Conservation (phyloP, 2,329 filamentous ascomycete genomes). For the Pseudogymnoascus sp. region DNA sequence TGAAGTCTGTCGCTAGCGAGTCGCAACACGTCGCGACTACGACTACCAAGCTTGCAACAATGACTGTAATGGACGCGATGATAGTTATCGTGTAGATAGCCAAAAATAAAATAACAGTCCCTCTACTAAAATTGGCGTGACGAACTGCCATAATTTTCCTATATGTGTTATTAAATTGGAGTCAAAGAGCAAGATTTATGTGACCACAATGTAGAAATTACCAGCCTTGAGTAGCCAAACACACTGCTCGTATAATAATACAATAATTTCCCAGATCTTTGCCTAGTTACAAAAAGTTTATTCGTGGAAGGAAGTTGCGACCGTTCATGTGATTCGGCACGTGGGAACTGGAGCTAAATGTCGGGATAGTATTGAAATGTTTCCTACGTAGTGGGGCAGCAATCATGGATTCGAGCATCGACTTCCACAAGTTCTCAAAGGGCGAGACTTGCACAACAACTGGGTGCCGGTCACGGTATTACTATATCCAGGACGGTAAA, state of each 20-base stretch:
- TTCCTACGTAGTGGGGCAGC: not conserved
- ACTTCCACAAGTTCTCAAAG: slow-evolving; percentile 33
- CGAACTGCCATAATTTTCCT: not conserved
- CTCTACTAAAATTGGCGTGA: not conserved
- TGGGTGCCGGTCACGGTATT: slow-evolving; percentile 53
- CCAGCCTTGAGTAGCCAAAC: not conserved
- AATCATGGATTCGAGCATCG: slow-evolving; percentile 26
- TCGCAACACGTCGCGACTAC: not conserved
- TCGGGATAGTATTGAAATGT: not conserved
- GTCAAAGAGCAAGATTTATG: not conserved
- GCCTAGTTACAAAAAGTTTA: not conserved
- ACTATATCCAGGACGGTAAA: slow-evolving; percentile 55
- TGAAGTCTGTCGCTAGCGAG: not conserved
- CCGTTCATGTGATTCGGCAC: slow-evolving; percentile 3
- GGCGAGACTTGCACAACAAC: slow-evolving; percentile 47
- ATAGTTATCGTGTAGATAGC: not conserved
- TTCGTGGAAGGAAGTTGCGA: not conserved
- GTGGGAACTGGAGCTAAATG: not conserved
- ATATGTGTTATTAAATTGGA: not conserved
- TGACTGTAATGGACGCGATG: not conserved
- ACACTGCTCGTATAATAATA: not conserved
- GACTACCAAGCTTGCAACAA: not conserved
- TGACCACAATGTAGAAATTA: not conserved
- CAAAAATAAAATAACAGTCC: not conserved
- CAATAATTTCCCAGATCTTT: not conserved